Evolutionary conservation across 257 asterid species (phyloP), one percentile per base, ranked within the genome.

Genomic region (Fraxinus pennsylvanica): DNA sequence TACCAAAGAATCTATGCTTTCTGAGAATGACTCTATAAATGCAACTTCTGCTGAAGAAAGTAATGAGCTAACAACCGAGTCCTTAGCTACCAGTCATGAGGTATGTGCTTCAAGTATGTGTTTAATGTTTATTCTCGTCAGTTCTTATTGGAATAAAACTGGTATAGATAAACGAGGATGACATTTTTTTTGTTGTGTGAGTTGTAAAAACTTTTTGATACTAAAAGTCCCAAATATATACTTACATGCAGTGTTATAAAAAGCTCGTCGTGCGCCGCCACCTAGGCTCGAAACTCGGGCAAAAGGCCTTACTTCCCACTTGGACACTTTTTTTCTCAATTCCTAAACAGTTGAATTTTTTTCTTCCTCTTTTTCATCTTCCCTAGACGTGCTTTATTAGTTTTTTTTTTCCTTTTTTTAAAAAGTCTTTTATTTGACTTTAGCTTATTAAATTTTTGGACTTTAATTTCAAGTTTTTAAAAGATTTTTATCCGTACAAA

Each of bases 71-170:
- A 73, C 54, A 30, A 57, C 75, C 72, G 81, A 70, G 78, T 77
- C 87, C 38, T 68, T 85, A 74, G 76, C 69, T 68, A 68, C 82
- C 70, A 29, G 72, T 80, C n/a, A 30, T 69, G 82, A 81, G 90
- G 90, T 86, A 75, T 65, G 86, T 80, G 74, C 74, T 81, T 72
- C 57, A 71, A 71, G 13, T 75, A 74, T 1, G 13, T 52, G 47
- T 17, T 50, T 38, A 2, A 12, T 52, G 47, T 12, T 50, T 30
- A n/a, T 39, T 15, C 45, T 39, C 54, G 36, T n/a, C 52, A 70
- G 9, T n/a, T 21, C 30, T 63, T 25, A 25, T 5, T 0, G 6
- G 2, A 22, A 0, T 3, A 21, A 57, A 27, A 63, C 68, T n/a
- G 17, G 35, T 6, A 63, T 27, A 63, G 68, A 63, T 63, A 63